Conservation (phyloP, 495 filamentous ascomycete species). For the Daldinia caldariorum region DNA sequence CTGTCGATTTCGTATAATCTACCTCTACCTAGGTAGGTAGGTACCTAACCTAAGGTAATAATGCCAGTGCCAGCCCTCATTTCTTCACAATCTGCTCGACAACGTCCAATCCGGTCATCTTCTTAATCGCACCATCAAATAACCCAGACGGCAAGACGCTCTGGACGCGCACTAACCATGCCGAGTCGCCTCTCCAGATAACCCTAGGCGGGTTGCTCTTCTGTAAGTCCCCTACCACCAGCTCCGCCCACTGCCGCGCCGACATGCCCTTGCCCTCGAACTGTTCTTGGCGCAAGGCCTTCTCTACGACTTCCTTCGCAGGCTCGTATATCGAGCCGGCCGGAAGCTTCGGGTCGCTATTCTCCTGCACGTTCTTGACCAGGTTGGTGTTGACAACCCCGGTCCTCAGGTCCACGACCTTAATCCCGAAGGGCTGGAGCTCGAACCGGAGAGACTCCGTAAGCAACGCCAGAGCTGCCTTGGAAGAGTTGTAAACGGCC, state of each 20-base stretch:
- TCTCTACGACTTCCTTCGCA: conserved; percentile 35
- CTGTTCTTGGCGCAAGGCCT: conserved; percentile 16
- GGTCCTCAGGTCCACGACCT: conserved; percentile 46
- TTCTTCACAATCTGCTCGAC: conserved; percentile 21
- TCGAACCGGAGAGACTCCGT: conserved; percentile 48
- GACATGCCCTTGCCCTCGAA: conserved; percentile 22
- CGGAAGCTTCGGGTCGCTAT: conserved; percentile 20
- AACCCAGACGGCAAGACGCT: conserved; percentile 16
- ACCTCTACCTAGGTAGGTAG: no score
- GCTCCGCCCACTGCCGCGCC: conserved; percentile 17
- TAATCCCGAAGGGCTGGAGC: conserved; percentile 48
- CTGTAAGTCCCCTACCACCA: conserved; percentile 13
- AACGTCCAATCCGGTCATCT: conserved; percentile 19
- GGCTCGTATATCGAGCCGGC: conserved; percentile 27
- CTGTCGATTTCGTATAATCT: neutral
- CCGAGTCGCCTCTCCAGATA: conserved; percentile 24
- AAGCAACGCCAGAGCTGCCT: conserved; percentile 48
- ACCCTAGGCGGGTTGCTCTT: conserved; percentile 15
- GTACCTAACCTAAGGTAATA: no score
- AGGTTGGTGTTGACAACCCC: conserved; percentile 34
- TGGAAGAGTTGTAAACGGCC: conserved; percentile 51
- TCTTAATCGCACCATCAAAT: conserved; percentile 18
- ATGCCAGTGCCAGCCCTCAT: no score
- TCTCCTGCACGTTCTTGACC: conserved; percentile 18
- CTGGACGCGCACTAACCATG: conserved; percentile 6